Base-by-base conservation (phyloP, 768 basidiomycete species). In the Lactarius hengduanensis region DNA sequence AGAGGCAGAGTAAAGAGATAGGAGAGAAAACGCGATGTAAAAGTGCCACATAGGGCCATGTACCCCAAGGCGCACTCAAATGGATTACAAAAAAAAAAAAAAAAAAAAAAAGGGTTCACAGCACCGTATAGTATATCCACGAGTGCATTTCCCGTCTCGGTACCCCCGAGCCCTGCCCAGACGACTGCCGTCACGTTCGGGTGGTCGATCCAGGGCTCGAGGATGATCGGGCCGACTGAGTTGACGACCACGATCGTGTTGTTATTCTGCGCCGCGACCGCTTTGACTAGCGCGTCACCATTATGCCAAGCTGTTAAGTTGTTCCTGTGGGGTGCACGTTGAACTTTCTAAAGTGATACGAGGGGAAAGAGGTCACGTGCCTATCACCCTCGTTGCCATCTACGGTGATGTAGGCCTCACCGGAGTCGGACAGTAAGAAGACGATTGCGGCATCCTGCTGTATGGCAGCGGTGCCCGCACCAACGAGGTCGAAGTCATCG, bases 161-260 rank as follows among this genome's bases (percentile, higher is more conserved):
- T 87, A 22, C 93, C 93, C 18, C 78, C 82, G 20, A 86, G 74
- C 26, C 79, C 86, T 2, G 81, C 81, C 81, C 80, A 80, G 30
- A 71, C n/a, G 30, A 87, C 84, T 2, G 79, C 86, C 6, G 86
- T 86, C 70, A 87, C 82, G 67, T 94, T 94, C 2, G 90, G 86
- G 67, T 94, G 82, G 15, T 82, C 80, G 32, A 86, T 86, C 91
- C 92, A 94, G 9, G 80, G 73, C 75, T 94, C 83, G n/a, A 84
- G 73, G 57, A 80, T 76, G 3, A 91, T 82, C 0, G 89, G 87
- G 4, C 93, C 93, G 38, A 92, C 89, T 9, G 86, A 86, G 75
- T 94, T 88, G 2, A 90, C 78, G 18, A 96, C 84, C 30, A 93
- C 94, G 61, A 95, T 82, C 5, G 90, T 92, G 74, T 92, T 92